A percentile compares a stretch with the other conserved stretches of the same genome.
Conservation (phyloP, 2,329 filamentous ascomycete genomes). For the Venturiaceae sp. region DNA sequence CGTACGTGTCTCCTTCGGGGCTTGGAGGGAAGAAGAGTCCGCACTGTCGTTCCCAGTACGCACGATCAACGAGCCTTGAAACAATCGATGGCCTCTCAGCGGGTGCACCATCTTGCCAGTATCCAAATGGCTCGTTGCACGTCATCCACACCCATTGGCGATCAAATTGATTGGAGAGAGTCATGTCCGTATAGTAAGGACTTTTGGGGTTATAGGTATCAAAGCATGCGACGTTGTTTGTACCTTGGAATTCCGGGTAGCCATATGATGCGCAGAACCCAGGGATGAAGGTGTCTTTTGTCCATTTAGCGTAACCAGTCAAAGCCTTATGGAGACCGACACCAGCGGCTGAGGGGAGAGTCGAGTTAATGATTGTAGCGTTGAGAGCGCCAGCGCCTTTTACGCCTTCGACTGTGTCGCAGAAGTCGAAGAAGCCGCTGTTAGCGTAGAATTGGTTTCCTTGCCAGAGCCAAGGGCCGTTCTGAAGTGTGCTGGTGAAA, state of each 20-base stretch:
- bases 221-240: conserved; percentile 38
- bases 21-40: conserved; percentile 41
- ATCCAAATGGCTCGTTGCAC: conserved; percentile 54
- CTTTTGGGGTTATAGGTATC: conserved; percentile 42
- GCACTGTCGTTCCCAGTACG: conserved; percentile 49
- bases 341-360: conserved; percentile 29
- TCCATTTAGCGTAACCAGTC: conserved; percentile 35
- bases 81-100: conserved; percentile 34
- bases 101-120: conserved; percentile 47
- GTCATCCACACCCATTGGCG: conserved; percentile 52
- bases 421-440: conserved; percentile 36
- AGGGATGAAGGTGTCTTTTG: conserved; percentile 7
- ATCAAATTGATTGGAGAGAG: conserved; percentile 35
- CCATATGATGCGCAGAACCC: conserved; percentile 38
- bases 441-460: conserved; percentile 36
- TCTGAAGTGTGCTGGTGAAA: conserved; percentile 36
- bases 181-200: conserved; percentile 40
- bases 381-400: not conserved
- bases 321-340: conserved; percentile 47
- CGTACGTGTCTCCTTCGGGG: conserved; percentile 40
- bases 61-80: conserved; percentile 38
- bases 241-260: conserved; percentile 28
- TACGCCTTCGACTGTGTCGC: conserved; percentile 26
- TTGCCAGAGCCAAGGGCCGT: conserved; percentile 51
- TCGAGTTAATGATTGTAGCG: conserved; percentile 8